These are phyloP conservation scores for Diplocarpon rosae DNA, from an alignment of 2,329 filamentous ascomycete species.

Conservation along the genomic window DNA sequence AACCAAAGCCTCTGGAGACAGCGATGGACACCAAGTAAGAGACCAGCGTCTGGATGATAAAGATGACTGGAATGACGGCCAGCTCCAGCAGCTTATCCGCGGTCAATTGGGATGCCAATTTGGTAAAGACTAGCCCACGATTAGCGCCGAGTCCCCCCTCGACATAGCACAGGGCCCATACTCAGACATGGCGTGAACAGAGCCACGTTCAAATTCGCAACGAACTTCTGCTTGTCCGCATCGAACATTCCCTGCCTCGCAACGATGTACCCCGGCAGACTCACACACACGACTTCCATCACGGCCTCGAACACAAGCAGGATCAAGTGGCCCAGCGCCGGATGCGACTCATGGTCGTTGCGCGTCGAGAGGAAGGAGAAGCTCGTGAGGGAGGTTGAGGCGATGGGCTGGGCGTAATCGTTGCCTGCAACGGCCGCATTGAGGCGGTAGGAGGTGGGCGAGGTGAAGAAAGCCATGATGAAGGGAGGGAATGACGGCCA, in stretches of 20 bases:
- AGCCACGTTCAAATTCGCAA: slow-evolving; percentile 91
- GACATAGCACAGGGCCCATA: slow-evolving; percentile 35
- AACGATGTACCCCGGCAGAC: slow-evolving; percentile 85
- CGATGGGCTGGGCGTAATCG: slow-evolving; percentile 17
- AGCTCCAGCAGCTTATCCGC: slow-evolving; percentile 83
- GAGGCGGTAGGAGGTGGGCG: slow-evolving; percentile 37
- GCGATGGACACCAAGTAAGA: slow-evolving; percentile 67
- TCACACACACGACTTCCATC: slow-evolving; percentile 89
- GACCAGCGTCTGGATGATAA: slow-evolving; percentile 74
- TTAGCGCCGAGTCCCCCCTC: slow-evolving; percentile 7
- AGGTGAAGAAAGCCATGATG: slow-evolving; percentile 34
- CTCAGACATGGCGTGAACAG: slow-evolving; percentile 95
- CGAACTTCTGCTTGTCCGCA: slow-evolving; percentile 89
- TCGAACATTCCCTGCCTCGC: slow-evolving; percentile 87
- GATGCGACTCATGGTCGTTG: slow-evolving; percentile 29
- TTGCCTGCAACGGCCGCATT: slow-evolving; percentile 29
- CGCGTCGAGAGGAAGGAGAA: slow-evolving; percentile 16
- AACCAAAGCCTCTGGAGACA: slow-evolving; percentile 65
- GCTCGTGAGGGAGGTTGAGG: slow-evolving; percentile 14
- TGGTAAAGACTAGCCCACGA: slow-evolving; percentile 67
- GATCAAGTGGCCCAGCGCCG: slow-evolving; percentile 32
- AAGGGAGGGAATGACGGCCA: slow-evolving; percentile 14
- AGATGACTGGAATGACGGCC: slow-evolving; percentile 91
- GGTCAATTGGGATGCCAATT: slow-evolving; percentile 87
- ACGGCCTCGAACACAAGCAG: slow-evolving; percentile 77